These are phyloP conservation scores for Haplosporangium sp. DNA, from an alignment of 371 early-diverging fungal genomes.

Conservation along the genomic window DNA sequence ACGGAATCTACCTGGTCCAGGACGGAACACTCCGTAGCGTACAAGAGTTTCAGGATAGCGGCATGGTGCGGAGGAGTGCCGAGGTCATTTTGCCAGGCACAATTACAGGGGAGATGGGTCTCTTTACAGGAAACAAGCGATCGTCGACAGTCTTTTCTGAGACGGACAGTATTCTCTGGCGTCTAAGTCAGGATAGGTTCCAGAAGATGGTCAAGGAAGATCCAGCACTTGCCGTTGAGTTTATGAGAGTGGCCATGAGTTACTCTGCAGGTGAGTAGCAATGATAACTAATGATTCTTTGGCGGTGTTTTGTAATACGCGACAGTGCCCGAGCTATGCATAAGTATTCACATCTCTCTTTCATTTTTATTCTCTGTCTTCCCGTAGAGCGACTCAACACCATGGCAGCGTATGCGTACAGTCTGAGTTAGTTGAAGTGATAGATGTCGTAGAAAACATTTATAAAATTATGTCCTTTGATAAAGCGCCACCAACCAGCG, in stretches of 20 bases:
- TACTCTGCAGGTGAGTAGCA: slow-evolving; percentile 46
- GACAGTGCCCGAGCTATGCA: too few relatives aligned
- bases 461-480: too few relatives aligned
- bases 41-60: slow-evolving; percentile 62
- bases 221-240: slow-evolving; percentile 47
- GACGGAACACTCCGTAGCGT: slow-evolving; percentile 76
- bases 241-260: slow-evolving; percentile 53
- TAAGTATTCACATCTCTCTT: background rate
- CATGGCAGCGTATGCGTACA: slow-evolving; percentile 50
- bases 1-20: slow-evolving; percentile 81
- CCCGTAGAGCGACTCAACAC: slow-evolving; percentile 44
- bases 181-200: slow-evolving; percentile 65
- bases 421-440: slow-evolving; percentile 23
- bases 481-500: too few relatives aligned
- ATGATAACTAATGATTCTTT: too few relatives aligned
- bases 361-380: background rate
- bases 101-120: slow-evolving; percentile 80
- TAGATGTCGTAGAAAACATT: too few relatives aligned
- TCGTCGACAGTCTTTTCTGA: slow-evolving; percentile 74
- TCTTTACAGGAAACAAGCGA: slow-evolving; percentile 69
- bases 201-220: slow-evolving; percentile 65
- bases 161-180: slow-evolving; percentile 74
- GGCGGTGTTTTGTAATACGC: background rate
- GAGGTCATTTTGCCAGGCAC: slow-evolving; percentile 85
- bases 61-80: slow-evolving; percentile 43